These are phyloP conservation scores for Schoenoplectus triqueter DNA, from an alignment of 202 grass and related monocot genomes.

Conservation along the genomic window DNA sequence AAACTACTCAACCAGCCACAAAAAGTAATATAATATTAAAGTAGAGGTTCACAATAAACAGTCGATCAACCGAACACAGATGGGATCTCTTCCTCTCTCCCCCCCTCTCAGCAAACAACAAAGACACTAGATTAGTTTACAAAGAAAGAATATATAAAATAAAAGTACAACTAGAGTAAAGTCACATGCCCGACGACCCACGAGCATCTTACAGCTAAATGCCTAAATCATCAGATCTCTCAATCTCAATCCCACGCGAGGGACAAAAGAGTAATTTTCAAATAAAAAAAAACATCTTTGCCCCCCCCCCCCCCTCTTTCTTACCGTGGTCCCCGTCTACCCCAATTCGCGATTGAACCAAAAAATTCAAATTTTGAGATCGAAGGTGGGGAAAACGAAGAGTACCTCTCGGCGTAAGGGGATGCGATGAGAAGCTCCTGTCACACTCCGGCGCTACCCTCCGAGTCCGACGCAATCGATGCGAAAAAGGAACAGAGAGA, in stretches of 20 bases:
- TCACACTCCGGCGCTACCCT: constrained; percentile 12
- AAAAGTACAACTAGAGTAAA: background rate
- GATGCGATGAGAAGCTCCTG: background rate
- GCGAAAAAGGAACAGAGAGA: background rate
- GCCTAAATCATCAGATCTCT: constrained; percentile 17
- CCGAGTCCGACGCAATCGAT: constrained; percentile 39
- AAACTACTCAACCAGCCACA: constrained; percentile 25
- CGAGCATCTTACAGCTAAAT: constrained; percentile 34
- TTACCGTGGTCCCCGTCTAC: constrained; percentile 19
- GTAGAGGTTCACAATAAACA: constrained; percentile 27
- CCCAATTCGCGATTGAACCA: constrained; percentile 28
- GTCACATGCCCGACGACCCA: constrained; percentile 32
- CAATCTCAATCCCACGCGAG: constrained; percentile 31
- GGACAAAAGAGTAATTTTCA: constrained; percentile 25
- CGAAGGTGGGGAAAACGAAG: constrained; percentile 17
- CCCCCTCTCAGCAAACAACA: background rate
- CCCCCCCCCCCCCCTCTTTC: background rate
- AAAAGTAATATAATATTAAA: constrained; percentile 8
- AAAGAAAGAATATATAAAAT: constrained; percentile 12
- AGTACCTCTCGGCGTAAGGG: background rate
- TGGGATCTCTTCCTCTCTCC: constrained; percentile 35
- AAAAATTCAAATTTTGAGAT: constrained; percentile 33
- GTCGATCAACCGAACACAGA: constrained; percentile 25
- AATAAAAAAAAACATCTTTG: constrained; percentile 16
- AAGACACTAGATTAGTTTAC: constrained; percentile 24